These are phyloP conservation scores for Dryas octopetala DNA, from an alignment of 306 rosid species.

Conservation along the genomic window DNA sequence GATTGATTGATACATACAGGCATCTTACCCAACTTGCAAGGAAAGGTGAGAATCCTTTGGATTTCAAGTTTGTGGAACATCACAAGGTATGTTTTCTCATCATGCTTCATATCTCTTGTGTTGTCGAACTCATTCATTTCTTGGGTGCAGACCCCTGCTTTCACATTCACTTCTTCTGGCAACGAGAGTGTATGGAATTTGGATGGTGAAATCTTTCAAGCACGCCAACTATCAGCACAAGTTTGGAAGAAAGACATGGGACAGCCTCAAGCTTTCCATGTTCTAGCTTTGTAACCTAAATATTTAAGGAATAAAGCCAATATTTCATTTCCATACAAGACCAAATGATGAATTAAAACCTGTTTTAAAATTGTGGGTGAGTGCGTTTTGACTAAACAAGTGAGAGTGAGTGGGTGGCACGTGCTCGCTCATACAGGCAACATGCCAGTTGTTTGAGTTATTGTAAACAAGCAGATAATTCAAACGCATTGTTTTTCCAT, in stretches of 20 bases:
- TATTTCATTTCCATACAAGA: background rate
- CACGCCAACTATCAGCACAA: slow-evolving; percentile 92
- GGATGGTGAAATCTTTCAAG: slow-evolving; percentile 79
- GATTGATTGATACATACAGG: slow-evolving; percentile 46
- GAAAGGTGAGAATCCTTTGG: slow-evolving; percentile 79
- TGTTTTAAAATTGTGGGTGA: too few species aligned
- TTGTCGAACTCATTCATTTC: background rate
- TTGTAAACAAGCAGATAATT: background rate
- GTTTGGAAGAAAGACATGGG: slow-evolving; percentile 27
- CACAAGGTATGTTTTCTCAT: slow-evolving; percentile 59
- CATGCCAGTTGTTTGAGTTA: background rate
- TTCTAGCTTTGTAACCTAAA: background rate
- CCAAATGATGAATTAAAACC: too few species aligned
- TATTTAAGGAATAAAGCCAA: background rate
- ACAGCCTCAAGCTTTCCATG: background rate
- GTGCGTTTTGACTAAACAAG: too few species aligned
- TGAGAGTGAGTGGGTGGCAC: too few species aligned
- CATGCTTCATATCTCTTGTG: background rate
- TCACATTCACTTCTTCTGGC: slow-evolving; percentile 74
- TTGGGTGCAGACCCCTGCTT: slow-evolving; percentile 67
- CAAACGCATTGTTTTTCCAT: background rate
- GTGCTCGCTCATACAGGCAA: too few species aligned
- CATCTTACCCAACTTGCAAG: slow-evolving; percentile 82
- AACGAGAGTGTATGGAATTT: slow-evolving; percentile 83
- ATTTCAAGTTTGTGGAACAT: slow-evolving; percentile 84